Conservation (phyloP, 768 basidiomycete species). For the Phallus indusiatus region DNA sequence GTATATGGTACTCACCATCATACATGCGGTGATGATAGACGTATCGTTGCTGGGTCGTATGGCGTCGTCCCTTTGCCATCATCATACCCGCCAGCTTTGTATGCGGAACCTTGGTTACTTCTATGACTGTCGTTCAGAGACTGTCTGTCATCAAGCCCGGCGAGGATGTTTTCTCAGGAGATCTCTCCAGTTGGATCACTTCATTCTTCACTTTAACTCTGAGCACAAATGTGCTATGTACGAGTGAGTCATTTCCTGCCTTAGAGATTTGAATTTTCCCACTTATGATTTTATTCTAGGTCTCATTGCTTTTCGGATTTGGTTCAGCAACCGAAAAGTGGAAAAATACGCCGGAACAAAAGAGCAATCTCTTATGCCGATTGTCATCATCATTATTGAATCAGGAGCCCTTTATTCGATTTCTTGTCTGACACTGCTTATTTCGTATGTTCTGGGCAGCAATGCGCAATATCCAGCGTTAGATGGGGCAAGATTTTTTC, state of each 20-base stretch:
- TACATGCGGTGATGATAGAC: background rate
- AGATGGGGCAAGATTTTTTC: background rate
- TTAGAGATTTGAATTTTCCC: background rate
- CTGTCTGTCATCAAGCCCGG: background rate
- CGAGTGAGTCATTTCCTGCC: background rate
- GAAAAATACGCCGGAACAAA: background rate
- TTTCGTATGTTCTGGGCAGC: background rate
- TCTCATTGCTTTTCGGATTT: background rate
- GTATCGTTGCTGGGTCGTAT: background rate
- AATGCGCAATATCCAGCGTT: conserved; percentile 2
- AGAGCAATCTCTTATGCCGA: background rate
- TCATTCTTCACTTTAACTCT: background rate
- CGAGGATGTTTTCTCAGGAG: background rate
- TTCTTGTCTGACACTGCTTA: background rate
- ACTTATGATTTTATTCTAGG: background rate
- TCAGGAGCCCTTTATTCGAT: background rate
- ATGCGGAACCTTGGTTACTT: background rate
- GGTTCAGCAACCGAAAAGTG: background rate
- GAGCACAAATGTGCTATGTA: background rate
- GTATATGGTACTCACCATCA: background rate
- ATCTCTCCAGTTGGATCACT: background rate
- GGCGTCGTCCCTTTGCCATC: background rate
- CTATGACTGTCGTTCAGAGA: background rate
- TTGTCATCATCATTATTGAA: background rate
- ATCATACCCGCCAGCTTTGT: background rate